phyloP scores from a whole-genome alignment of 257 asterid species.

The Solanum dulcamara region DNA sequence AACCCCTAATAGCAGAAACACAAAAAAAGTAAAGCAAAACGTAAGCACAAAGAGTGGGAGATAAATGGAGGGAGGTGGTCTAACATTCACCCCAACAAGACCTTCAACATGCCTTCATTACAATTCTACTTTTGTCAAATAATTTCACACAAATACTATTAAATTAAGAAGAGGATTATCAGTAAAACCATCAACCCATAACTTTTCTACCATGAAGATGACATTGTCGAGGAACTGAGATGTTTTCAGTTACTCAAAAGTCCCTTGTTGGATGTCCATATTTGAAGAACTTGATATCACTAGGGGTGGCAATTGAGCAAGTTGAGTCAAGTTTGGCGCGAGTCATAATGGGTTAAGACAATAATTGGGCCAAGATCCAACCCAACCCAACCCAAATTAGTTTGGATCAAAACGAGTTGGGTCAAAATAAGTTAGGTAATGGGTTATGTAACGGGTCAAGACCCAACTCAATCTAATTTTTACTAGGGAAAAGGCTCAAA shows the following conservation, averaged over 20 bases:
- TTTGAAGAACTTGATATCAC: constrained; percentile 94
- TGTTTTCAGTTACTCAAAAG: constrained; percentile 39
- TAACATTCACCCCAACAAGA: constrained; percentile 23
- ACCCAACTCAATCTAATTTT: too few relatives aligned
- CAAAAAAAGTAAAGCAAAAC: neutral
- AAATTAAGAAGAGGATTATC: constrained; percentile 4
- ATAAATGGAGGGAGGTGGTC: constrained; percentile 23
- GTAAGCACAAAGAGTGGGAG: neutral
- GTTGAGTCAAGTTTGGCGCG: too few relatives aligned
- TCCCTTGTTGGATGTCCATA: constrained; percentile 76
- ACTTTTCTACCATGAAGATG: constrained; percentile 1
- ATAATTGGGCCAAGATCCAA: too few relatives aligned
- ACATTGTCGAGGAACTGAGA: constrained; percentile 47
- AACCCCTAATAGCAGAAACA: neutral
- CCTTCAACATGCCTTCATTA: constrained; percentile 9
- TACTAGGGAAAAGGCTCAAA: too few relatives aligned
- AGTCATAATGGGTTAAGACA: too few relatives aligned
- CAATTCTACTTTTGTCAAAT: neutral
- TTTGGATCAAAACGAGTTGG: too few relatives aligned
- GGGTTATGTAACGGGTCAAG: too few relatives aligned
- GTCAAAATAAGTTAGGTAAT: too few relatives aligned
- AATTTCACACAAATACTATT: neutral
- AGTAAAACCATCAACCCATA: constrained; percentile 26
- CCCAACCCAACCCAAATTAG: too few relatives aligned
- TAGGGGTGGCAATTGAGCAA: too few relatives aligned